These are phyloP conservation scores for Fraxinus ornus DNA, from an alignment of 305 asterid genomes.

Conservation along the genomic window DNA sequence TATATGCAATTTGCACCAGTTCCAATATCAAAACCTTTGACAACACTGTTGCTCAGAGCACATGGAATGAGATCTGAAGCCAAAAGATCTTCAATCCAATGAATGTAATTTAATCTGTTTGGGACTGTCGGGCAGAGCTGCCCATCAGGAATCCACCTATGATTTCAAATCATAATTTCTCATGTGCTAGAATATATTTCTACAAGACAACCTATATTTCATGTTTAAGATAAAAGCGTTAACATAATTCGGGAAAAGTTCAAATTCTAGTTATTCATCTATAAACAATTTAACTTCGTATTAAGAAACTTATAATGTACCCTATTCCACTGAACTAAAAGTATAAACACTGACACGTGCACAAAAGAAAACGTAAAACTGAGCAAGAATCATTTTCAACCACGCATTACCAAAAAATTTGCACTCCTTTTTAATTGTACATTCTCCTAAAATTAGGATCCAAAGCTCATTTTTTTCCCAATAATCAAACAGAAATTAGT, in stretches of 20 bases:
- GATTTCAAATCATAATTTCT: conserved; percentile 13
- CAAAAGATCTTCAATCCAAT: conserved; percentile 85
- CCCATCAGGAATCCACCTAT: conserved; percentile 98
- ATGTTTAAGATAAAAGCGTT: not conserved
- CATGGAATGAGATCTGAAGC: conserved; percentile 55
- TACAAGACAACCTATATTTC: not conserved
- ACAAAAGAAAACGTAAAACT: not conserved
- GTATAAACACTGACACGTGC: not conserved
- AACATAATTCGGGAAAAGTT: not conserved
- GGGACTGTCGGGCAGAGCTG: conserved; percentile 98
- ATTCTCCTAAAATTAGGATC: no score
- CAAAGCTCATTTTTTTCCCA: no score
- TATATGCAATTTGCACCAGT: conserved; percentile 90
- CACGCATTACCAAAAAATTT: no score
- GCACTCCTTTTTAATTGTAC: no score
- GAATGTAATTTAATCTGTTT: conserved; percentile 89
- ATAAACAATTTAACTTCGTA: not conserved
- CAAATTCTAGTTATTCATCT: not conserved
- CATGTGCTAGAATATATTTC: conserved; percentile 9
- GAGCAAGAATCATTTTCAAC: not conserved
- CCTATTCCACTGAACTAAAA: not conserved
- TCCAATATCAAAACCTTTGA: conserved; percentile 85
- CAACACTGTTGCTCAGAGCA: conserved; percentile 26
- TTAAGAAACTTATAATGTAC: not conserved
- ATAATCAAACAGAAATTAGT: not conserved